phyloP scores from a whole-genome alignment of 2,329 filamentous ascomycete genomes.

The Diplocarpon mali region DNA sequence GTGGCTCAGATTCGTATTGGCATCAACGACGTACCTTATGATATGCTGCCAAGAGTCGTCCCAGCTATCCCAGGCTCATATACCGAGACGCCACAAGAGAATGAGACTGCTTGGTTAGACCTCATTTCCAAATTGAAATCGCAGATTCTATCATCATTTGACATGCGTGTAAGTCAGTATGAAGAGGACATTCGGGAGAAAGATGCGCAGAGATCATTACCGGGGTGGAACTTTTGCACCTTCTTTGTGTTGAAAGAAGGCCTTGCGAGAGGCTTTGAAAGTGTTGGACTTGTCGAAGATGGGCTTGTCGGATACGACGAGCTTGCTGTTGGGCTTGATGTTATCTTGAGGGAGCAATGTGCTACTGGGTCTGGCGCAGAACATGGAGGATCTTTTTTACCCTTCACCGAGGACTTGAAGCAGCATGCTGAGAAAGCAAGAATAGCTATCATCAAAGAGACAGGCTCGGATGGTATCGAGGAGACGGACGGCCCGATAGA shows the following conservation, averaged over 20 bases:
- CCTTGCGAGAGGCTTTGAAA: conserved; percentile 86
- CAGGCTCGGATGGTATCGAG: conserved; percentile 29
- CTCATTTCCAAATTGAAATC: conserved; percentile 78
- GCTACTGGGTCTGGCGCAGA: conserved; percentile 46
- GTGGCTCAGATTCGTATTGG: conserved; percentile 77
- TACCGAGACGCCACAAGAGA: conserved; percentile 63
- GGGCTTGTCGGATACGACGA: conserved; percentile 92
- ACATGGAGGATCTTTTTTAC: conserved; percentile 61
- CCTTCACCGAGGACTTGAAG: conserved; percentile 64
- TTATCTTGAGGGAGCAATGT: conserved; percentile 65
- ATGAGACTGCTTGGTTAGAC: conserved; percentile 73
- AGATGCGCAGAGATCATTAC: conserved; percentile 73
- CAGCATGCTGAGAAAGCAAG: conserved; percentile 43
- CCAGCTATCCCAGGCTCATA: conserved; percentile 54
- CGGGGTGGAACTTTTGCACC: conserved; percentile 98
- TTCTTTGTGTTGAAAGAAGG: conserved; percentile 98
- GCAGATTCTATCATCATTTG: conserved; percentile 80
- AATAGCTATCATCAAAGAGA: conserved; percentile 29
- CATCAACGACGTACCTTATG: conserved; percentile 57
- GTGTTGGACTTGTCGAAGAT: conserved; percentile 90
- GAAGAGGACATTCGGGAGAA: conserved; percentile 96
- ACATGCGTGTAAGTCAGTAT: conserved; percentile 82
- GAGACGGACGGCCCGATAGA: conserved; percentile 35
- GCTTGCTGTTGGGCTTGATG: conserved; percentile 75
- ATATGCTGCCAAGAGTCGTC: conserved; percentile 49